Conservation (phyloP, 129 eudicot species). For the Kitagawia praeruptora region DNA sequence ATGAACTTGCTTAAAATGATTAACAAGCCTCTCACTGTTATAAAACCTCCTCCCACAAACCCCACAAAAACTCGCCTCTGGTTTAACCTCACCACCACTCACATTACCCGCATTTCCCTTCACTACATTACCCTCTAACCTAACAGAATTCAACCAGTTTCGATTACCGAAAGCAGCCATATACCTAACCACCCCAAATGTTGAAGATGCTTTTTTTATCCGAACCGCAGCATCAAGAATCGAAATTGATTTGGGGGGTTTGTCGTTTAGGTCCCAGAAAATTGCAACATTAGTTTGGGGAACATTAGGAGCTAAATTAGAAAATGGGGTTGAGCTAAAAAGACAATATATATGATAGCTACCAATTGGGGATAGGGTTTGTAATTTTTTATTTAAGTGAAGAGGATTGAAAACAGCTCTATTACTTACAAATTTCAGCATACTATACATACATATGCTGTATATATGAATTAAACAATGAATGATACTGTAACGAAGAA, state of each 20-base stretch:
- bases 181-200: conserved; percentile 53
- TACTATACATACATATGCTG: not conserved
- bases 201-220: conserved; percentile 50
- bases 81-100: conserved; percentile 38
- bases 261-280: conserved; percentile 87
- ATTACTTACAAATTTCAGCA: conserved; percentile 16
- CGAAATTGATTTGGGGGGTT: conserved; percentile 60
- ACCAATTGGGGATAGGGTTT: conserved; percentile 9
- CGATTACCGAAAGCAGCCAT: conserved; percentile 73
- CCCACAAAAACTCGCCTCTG: conserved; percentile 49
- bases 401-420: not conserved
- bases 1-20: conserved; percentile 81
- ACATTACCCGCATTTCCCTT: conserved; percentile 28
- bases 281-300: conserved; percentile 32
- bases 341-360: conserved; percentile 1
- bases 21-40: conserved; percentile 44
- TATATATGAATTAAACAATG: no score
- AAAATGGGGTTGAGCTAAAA: conserved; percentile 21
- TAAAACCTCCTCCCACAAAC: conserved; percentile 77
- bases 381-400: conserved; percentile 11
- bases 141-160: conserved; percentile 47
- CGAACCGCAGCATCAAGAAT: conserved; percentile 63
- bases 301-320: conserved; percentile 13
- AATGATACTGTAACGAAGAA: no score
- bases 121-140: conserved; percentile 31